Evolutionary conservation across 371 early-diverging fungal genomes (phyloP), one percentile per base, ranked within the genome.

Genomic region (Actinomortierella ambigua): DNA sequence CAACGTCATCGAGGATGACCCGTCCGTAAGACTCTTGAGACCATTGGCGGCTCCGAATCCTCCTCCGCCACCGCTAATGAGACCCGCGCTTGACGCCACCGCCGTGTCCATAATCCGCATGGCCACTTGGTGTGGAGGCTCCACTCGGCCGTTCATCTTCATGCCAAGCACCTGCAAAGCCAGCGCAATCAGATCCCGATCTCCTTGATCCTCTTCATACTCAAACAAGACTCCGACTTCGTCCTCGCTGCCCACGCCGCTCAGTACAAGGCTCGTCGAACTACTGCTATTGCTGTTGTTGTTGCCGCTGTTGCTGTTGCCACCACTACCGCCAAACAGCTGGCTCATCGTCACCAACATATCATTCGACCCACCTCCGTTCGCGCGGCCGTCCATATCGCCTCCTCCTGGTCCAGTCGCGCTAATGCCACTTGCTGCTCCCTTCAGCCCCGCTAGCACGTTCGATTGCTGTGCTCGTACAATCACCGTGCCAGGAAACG

Each of bases 91-190:
- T 20, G 62, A 59, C 0, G 60, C 61, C 8, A 70, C 64, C 0
- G 85, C 84, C 20, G 86, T 85, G 65, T 83, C 86, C 63, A 91
- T 87, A 62, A 91, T 88, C 28, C 83, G 69, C 87, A 89, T 86
- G 23, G 90, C 93, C 50, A 86, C 84, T 23, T 84, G 82, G 24
- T 86, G 79, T 2, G 89, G 86, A 55, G 86, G 85, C 50, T 88
- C 90, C 26, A 90, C 77, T 65, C 85, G 85, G 9, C 90, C 90
- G 4, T 86, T 89, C 87, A 89, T 90, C 69, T 90, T 83, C 63
- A 95, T 75, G 3, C 93, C 93, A 5, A 93, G 83, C 0, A 93
- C 91, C 54, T 93, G 93, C 57, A 95, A 63, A 2, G 93, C 92
- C 34, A 95, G 78, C 56, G 91, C 93, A 70, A 93, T 85, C 47